Evolutionary conservation across 1,284 basidiomycete species (phyloP).

Genomic region (Grifola frondosa): DNA sequence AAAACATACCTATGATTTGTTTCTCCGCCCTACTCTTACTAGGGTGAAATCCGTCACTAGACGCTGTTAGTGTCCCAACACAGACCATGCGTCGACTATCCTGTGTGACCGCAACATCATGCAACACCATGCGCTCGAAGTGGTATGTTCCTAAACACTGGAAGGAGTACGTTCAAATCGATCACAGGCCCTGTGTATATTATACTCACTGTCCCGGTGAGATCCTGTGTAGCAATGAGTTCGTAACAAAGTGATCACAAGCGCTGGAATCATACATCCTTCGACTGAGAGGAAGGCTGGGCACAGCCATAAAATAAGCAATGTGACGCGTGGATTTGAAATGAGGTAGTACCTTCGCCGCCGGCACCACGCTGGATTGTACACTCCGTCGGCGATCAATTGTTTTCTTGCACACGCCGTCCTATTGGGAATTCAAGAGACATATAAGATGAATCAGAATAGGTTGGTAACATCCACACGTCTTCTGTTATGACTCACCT

Average conservation of each 20-base stretch:
- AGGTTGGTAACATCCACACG: not conserved
- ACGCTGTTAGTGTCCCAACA: slow-evolving; percentile 66
- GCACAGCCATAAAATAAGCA: not conserved
- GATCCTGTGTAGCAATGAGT: slow-evolving; percentile 38
- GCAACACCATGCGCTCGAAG: slow-evolving; percentile 65
- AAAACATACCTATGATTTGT: slow-evolving; percentile 63
- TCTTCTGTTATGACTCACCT: slow-evolving; percentile 47
- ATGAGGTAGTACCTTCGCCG: slow-evolving; percentile 49
- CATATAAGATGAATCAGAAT: slow-evolving; percentile 1
- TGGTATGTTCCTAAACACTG: slow-evolving; percentile 59
- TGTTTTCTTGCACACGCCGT: slow-evolving; percentile 69
- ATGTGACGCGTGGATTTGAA: no score
- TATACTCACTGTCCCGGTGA: slow-evolving; percentile 44
- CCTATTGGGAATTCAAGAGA: slow-evolving; percentile 37
- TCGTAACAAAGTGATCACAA: no score
- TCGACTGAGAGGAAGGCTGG: slow-evolving; percentile 60
- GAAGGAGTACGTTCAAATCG: no score
- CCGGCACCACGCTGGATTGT: slow-evolving; percentile 70
- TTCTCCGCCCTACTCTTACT: slow-evolving; percentile 76
- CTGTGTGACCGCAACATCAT: slow-evolving; percentile 72
- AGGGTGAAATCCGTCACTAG: slow-evolving; percentile 64
- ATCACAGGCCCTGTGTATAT: no score
- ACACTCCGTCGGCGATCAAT: slow-evolving; percentile 63
- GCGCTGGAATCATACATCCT: no score
- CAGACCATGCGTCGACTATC: slow-evolving; percentile 66